Conservation (phyloP, 2,329 filamentous ascomycete genomes). For the Volutella citrinella region DNA sequence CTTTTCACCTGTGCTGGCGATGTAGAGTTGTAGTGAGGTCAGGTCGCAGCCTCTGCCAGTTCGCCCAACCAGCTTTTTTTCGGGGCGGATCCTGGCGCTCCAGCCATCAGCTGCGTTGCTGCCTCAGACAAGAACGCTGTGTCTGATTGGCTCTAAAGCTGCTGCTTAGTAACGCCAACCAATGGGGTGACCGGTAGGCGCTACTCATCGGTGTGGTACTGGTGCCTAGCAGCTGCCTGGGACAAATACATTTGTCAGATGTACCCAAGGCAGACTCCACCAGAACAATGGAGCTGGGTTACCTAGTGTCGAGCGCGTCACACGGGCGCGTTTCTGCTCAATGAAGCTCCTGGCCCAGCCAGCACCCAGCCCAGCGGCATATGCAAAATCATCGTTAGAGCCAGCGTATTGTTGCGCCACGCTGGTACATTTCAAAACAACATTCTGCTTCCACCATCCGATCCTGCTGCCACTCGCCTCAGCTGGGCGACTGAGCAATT, state of each 20-base stretch:
- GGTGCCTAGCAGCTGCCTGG: constrained; percentile 28
- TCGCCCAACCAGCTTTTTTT: constrained; percentile 32
- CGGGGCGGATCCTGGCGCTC: constrained; percentile 15
- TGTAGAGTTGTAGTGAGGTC: constrained; percentile 25
- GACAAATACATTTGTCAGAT: constrained; percentile 20
- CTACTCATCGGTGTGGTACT: too few relatives aligned
- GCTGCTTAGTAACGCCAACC: constrained; percentile 25
- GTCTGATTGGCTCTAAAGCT: constrained; percentile 25
- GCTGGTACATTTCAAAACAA: constrained; percentile 12
- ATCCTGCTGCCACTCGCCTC: constrained; percentile 5
- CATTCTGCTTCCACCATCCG: constrained; percentile 8
- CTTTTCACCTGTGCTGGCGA: constrained; percentile 27
- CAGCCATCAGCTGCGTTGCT: constrained; percentile 26
- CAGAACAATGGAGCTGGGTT: too few relatives aligned
- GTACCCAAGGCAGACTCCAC: constrained; percentile 27
- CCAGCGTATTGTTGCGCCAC: constrained; percentile 21
- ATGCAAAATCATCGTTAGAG: too few relatives aligned
- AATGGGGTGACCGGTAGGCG: too few relatives aligned
- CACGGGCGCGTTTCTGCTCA: constrained; percentile 2
- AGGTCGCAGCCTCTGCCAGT: constrained; percentile 15
- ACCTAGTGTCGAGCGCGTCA: too few relatives aligned
- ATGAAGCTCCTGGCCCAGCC: constrained; percentile 13
- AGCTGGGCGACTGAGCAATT: constrained; percentile 15
- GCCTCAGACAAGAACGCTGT: constrained; percentile 33
- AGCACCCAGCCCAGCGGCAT: too few relatives aligned